These are phyloP conservation scores for Colletotrichum sp. DNA, from an alignment of 2,329 filamentous ascomycete species.

Conservation along the genomic window DNA sequence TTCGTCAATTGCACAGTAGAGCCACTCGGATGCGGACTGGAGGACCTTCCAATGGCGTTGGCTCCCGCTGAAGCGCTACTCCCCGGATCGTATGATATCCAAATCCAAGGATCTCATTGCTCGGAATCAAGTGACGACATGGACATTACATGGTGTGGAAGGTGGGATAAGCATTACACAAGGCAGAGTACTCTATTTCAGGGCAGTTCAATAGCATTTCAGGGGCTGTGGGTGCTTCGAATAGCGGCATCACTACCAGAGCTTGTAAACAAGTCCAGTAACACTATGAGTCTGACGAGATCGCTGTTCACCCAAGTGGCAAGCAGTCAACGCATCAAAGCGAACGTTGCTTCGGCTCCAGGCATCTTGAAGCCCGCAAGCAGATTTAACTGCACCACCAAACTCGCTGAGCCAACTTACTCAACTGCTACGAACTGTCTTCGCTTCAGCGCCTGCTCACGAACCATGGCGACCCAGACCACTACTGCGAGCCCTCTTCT, in stretches of 20 bases:
- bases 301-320: background rate
- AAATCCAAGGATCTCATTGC: background rate
- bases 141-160: background rate
- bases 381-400: background rate
- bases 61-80: background rate
- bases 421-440: background rate
- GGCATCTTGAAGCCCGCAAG: background rate
- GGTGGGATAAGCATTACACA: background rate
- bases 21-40: background rate
- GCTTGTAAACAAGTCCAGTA: background rate
- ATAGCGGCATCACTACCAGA: background rate
- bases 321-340: background rate
- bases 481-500: background rate
- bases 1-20: background rate
- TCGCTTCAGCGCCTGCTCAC: background rate
- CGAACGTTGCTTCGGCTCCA: background rate
- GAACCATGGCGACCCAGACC: background rate
- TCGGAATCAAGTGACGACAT: background rate
- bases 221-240: background rate
- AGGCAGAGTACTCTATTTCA: background rate
- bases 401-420: background rate
- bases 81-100: background rate
- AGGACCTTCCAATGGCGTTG: background rate
- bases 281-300: background rate
- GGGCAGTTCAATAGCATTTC: background rate